phyloP scores from a whole-genome alignment of 2,329 filamentous ascomycete species.

The Colletotrichum sp. region DNA sequence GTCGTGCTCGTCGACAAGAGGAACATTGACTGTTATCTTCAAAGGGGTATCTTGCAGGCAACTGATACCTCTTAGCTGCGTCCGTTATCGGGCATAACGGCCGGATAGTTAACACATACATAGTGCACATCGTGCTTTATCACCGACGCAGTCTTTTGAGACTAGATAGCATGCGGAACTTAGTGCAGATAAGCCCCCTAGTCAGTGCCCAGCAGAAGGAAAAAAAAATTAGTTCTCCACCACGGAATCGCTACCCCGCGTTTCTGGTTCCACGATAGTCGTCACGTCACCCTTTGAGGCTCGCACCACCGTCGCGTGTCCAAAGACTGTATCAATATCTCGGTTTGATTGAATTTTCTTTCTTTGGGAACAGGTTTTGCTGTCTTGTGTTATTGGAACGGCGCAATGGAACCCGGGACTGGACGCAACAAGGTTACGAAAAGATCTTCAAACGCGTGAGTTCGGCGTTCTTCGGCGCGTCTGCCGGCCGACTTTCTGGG shows the following conservation, averaged over 20 bases:
- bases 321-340: background rate
- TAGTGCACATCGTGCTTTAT: background rate
- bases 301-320: background rate
- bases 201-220: background rate
- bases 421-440: conserved; percentile 18
- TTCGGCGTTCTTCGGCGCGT: background rate
- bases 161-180: background rate
- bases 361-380: background rate
- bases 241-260: background rate
- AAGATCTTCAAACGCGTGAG: conserved; percentile 24
- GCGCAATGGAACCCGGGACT: conserved; percentile 13
- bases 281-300: background rate
- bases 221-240: background rate
- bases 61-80: background rate
- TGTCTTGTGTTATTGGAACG: background rate
- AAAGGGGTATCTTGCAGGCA: background rate
- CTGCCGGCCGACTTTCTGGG: background rate
- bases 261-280: background rate
- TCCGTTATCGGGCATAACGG: background rate
- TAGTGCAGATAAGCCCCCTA: background rate
- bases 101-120: background rate
- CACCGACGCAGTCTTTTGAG: background rate
- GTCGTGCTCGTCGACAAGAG: background rate
- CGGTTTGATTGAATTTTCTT: background rate
- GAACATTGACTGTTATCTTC: background rate